Evolutionary conservation across 345 rosid species (phyloP).

Genomic region (Gossypium raimondii): DNA sequence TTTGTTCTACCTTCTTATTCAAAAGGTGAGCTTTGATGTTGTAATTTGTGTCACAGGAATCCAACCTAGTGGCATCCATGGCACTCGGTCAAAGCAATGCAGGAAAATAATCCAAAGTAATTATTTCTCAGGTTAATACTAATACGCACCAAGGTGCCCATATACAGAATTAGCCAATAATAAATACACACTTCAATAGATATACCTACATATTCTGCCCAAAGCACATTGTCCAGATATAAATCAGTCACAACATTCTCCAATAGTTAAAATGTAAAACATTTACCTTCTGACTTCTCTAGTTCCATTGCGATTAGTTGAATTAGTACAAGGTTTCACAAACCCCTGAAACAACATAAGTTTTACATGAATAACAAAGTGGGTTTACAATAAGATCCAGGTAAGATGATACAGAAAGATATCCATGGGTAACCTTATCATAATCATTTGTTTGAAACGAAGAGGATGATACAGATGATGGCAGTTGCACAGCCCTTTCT

Average conservation of each 20-base stretch:
- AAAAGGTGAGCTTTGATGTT: constrained; percentile 60
- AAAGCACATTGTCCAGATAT: neutral
- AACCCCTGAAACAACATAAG: constrained; percentile 38
- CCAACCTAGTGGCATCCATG: constrained; percentile 21
- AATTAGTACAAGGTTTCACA: constrained; percentile 31
- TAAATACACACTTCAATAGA: neutral
- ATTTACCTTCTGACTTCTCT: constrained; percentile 52
- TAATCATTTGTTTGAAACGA: constrained; percentile 30
- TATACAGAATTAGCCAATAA: neutral
- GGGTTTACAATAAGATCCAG: neutral
- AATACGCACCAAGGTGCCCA: neutral
- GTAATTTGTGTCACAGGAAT: constrained; percentile 27
- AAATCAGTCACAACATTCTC: constrained; percentile 19
- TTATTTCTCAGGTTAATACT: neutral
- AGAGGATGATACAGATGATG: constrained; percentile 43
- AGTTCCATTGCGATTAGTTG: constrained; percentile 37
- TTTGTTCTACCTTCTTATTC: constrained; percentile 59
- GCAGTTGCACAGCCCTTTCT: constrained; percentile 84
- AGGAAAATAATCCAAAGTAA: constrained; percentile 8
- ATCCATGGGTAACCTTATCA: constrained; percentile 43
- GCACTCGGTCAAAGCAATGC: constrained; percentile 39
- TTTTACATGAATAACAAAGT: neutral
- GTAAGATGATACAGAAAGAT: neutral
- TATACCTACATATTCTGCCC: neutral
- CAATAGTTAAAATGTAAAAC: neutral